Conservation (phyloP, 1,284 basidiomycete genomes). For the Ganoderma boninense region DNA sequence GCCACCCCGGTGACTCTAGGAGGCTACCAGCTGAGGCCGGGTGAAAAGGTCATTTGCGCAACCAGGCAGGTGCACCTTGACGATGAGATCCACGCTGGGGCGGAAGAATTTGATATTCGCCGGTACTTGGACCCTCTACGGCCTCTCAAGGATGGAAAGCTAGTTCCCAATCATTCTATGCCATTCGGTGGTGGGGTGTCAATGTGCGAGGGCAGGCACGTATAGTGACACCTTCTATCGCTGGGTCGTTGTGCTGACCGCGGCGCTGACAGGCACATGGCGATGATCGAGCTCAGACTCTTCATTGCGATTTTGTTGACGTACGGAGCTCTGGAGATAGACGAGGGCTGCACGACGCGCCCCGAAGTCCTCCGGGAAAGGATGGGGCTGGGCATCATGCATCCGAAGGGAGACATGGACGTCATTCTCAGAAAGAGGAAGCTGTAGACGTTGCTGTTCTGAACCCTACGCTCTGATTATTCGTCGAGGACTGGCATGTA, state of each 20-base stretch:
- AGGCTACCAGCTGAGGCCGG: conserved; percentile 30
- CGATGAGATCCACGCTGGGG: conserved; percentile 31
- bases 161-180: conserved; percentile 35
- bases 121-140: conserved; percentile 30
- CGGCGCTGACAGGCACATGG: conserved; percentile 27
- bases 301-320: conserved; percentile 29
- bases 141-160: conserved; percentile 31
- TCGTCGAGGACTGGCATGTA: neutral
- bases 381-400: conserved; percentile 29
- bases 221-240: neutral
- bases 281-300: conserved; percentile 28
- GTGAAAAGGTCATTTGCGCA: conserved; percentile 39
- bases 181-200: conserved; percentile 37
- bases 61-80: conserved; percentile 36
- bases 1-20: conserved; percentile 32
- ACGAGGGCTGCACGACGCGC: conserved; percentile 21
- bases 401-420: conserved; percentile 27
- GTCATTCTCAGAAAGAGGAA: conserved; percentile 27
- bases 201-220: conserved; percentile 38
- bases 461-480: neutral
- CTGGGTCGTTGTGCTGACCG: neutral
- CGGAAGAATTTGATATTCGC: conserved; percentile 28
- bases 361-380: conserved; percentile 24
- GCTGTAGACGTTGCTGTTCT: neutral
- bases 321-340: conserved; percentile 24